Percentiles rank a stretch among this genome's conserved stretches.
phyloP scores from a whole-genome alignment of 208 protist genomes.

The Crithidia thermophila region DNA sequence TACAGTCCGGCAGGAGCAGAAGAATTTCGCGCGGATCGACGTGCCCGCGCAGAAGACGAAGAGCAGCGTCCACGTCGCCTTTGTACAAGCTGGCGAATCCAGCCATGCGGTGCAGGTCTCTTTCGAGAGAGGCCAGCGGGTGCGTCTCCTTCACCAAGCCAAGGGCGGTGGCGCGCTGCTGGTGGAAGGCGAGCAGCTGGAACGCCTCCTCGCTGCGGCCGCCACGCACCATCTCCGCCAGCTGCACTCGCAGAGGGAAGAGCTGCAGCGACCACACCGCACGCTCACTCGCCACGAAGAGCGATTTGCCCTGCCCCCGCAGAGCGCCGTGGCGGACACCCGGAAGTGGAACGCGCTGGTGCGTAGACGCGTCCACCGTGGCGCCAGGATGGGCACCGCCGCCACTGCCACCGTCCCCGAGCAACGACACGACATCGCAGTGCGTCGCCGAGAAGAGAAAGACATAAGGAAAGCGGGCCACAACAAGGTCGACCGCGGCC shows the following conservation, averaged over 20 bases:
- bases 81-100: slow-evolving; percentile 68
- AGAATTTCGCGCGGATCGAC: slow-evolving; percentile 77
- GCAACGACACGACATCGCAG: slow-evolving; percentile 69
- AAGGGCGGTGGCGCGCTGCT: slow-evolving; percentile 12
- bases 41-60: slow-evolving; percentile 56
- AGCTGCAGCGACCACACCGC: slow-evolving; percentile 72
- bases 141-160: not conserved
- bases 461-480: slow-evolving; percentile 65
- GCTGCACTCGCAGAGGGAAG: slow-evolving; percentile 57
- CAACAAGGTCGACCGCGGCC: slow-evolving; percentile 28
- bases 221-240: slow-evolving; percentile 54
- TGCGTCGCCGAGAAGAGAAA: slow-evolving; percentile 67
- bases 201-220: slow-evolving; percentile 67
- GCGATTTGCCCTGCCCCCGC: slow-evolving; percentile 39
- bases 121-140: slow-evolving; percentile 41
- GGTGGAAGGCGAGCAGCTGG: slow-evolving; percentile 56
- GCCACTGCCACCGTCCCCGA: slow-evolving; percentile 37
- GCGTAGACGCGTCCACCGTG: too few species aligned
- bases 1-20: slow-evolving; percentile 60
- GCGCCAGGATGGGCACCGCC: too few species aligned
- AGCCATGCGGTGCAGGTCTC: slow-evolving; percentile 70
- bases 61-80: slow-evolving; percentile 43
- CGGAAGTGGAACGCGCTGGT: slow-evolving; percentile 60
- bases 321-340: slow-evolving; percentile 53
- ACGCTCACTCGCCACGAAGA: slow-evolving; percentile 55